Base-by-base conservation (phyloP, 495 filamentous ascomycete species). In the Pyronema domesticum region DNA sequence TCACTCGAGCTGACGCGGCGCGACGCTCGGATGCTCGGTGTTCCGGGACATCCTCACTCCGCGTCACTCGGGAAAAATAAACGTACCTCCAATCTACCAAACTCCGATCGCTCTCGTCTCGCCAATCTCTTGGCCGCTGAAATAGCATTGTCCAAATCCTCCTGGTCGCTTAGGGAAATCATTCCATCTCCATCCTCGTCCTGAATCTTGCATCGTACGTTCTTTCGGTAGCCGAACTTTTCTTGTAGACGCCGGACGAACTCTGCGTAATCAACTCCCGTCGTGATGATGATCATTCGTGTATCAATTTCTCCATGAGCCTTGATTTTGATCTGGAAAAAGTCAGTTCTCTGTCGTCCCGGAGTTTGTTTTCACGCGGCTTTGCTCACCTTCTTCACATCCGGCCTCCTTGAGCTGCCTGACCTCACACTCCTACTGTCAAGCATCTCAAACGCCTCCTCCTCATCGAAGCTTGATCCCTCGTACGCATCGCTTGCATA, bases 81-180 rank as follows among this genome's bases (percentile, higher is more conserved):
- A 11, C 47, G 73, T 67, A 96, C 87, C 79, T 96, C 91, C 76
- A 96, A 80, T 77, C 95, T 96, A 34, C 87, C 89, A 73, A 88
- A 83, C 56, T 94, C 89, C 44, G 73, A 70, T 54, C 80, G 76
- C 61, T 89, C 84, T 66, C 78, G 79, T 70, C 73, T 74, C 33
- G 86, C 93, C 54, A 70, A 69, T 54, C 76, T 75, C 65, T 77
- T 82, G 34, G 81, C 80, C 4, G 69, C 71, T 63, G 70, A 72
- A 53, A 96, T 74, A 40, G 83, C 77, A 76, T 94, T 80, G 51
- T 95, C 88, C 59, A 95, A 68, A 73, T 98, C 91, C 63, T 98
- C 91, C 68, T 94, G 84, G 69, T 98, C 91, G 34, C 83, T 86
- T 80, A 98, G 81, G 10, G 87, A 95, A 67, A 98, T 89, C 82